A percentile compares a stretch with the other conserved stretches of the same genome.
These are phyloP conservation scores for Albizia julibrissin DNA, from an alignment of 306 rosid genomes.

Conservation along the genomic window DNA sequence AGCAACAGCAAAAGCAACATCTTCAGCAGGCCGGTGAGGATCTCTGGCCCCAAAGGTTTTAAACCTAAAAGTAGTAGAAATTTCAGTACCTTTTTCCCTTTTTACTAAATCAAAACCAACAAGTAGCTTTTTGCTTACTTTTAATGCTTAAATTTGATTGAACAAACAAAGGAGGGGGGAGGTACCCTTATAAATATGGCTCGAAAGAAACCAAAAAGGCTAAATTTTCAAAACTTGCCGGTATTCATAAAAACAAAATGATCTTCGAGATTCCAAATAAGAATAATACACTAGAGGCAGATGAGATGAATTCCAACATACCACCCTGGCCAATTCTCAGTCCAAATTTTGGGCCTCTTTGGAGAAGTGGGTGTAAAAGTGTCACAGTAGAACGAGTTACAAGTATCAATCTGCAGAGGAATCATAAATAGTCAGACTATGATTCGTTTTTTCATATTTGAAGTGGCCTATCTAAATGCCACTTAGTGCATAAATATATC, in stretches of 20 bases:
- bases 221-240: conserved; percentile 5
- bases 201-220: conserved; percentile 15
- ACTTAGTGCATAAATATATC: conserved; percentile 14
- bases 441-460: conserved; percentile 15
- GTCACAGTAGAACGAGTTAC: conserved; percentile 92
- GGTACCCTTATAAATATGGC: background rate
- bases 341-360: conserved; percentile 90
- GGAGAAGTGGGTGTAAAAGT: conserved; percentile 82
- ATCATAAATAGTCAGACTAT: conserved; percentile 29
- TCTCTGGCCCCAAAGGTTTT: conserved; percentile 90
- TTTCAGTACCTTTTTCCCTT: conserved; percentile 26
- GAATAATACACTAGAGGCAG: conserved; percentile 26
- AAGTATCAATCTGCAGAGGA: conserved; percentile 81
- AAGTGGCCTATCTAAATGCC: conserved; percentile 8
- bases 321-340: conserved; percentile 99
- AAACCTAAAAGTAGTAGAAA: conserved; percentile 61
- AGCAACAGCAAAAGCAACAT: conserved; percentile 88
- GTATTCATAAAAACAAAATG: conserved; percentile 12
- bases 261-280: conserved; percentile 3
- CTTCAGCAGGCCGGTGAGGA: conserved; percentile 96
- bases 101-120: conserved; percentile 24
- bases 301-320: conserved; percentile 40
- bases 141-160: conserved; percentile 1
- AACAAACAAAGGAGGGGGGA: conserved; percentile 21
- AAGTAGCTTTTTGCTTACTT: background rate